Evolutionary conservation across 257 asterid species (phyloP).

Genomic region (Nicotiana tabacum): DNA sequence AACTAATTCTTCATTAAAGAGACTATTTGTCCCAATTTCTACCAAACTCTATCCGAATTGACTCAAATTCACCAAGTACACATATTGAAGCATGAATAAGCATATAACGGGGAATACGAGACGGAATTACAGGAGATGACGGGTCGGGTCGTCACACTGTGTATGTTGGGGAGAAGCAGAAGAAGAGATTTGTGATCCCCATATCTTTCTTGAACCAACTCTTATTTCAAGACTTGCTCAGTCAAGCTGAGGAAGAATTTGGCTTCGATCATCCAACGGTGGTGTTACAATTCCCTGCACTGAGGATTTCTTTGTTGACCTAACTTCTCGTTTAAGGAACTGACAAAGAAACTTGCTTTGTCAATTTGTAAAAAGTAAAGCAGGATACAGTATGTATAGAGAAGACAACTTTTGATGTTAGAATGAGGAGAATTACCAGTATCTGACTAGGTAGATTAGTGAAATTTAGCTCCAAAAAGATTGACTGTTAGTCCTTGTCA

Average conservation of each 20-base stretch:
- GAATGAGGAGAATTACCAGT: neutral
- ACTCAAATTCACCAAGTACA: too few relatives aligned
- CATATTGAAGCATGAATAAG: too few relatives aligned
- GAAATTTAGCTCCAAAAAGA: neutral
- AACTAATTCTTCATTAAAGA: too few relatives aligned
- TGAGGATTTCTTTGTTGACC: slow-evolving; percentile 11
- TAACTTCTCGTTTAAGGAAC: slow-evolving; percentile 13
- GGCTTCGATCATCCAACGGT: slow-evolving; percentile 28
- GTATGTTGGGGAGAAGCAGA: slow-evolving; percentile 32
- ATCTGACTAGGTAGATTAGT: neutral
- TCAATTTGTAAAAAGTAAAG: neutral
- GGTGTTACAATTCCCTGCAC: slow-evolving; percentile 26
- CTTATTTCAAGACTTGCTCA: slow-evolving; percentile 18
- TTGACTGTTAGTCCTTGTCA: neutral
- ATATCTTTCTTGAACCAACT: slow-evolving; percentile 23
- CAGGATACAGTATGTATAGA: neutral
- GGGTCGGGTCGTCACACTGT: neutral
- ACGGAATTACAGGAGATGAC: too few relatives aligned
- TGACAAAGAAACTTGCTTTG: neutral
- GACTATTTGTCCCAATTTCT: too few relatives aligned
- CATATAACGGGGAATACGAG: too few relatives aligned
- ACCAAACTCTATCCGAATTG: too few relatives aligned
- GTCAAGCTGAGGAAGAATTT: slow-evolving; percentile 24
- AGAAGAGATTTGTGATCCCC: slow-evolving; percentile 26
- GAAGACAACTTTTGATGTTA: too few relatives aligned